phyloP scores from a whole-genome alignment of 495 filamentous ascomycete genomes.

The Parathielavia appendiculata region DNA sequence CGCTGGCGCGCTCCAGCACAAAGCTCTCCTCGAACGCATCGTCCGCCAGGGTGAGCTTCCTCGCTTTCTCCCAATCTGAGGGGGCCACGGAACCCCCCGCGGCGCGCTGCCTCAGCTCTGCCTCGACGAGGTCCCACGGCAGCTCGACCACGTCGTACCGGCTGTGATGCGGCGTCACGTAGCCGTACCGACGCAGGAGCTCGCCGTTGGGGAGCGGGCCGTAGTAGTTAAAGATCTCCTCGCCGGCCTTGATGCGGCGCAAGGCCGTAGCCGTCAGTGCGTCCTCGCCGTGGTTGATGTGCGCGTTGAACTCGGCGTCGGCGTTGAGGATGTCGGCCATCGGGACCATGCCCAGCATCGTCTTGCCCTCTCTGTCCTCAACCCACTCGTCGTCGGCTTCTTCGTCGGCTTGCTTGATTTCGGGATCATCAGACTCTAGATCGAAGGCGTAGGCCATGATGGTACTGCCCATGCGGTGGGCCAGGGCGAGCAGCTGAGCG shows the following conservation, averaged over 20 bases:
- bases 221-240: slow-evolving; percentile 89
- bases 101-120: slow-evolving; percentile 39
- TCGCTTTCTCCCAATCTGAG: slow-evolving; percentile 36
- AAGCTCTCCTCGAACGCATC: slow-evolving; percentile 44
- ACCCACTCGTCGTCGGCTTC: slow-evolving; percentile 57
- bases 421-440: slow-evolving; percentile 51
- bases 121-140: slow-evolving; percentile 50
- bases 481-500: slow-evolving; percentile 53
- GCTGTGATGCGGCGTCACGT: slow-evolving; percentile 71
- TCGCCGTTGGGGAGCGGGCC: slow-evolving; percentile 78
- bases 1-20: slow-evolving; percentile 40
- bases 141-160: slow-evolving; percentile 81
- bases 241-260: slow-evolving; percentile 59
- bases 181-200: slow-evolving; percentile 82
- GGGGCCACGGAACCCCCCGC: slow-evolving; percentile 29
- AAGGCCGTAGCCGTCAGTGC: slow-evolving; percentile 62
- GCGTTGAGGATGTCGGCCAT: slow-evolving; percentile 92
- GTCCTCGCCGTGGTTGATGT: slow-evolving; percentile 65
- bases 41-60: slow-evolving; percentile 24
- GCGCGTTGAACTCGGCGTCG: slow-evolving; percentile 75
- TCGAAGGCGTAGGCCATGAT: slow-evolving; percentile 98
- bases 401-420: slow-evolving; percentile 51
- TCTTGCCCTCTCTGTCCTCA: slow-evolving; percentile 60
- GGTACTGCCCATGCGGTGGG: slow-evolving; percentile 74
- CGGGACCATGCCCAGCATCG: slow-evolving; percentile 79